These are phyloP conservation scores for Saccharum officinarum DNA, from an alignment of 176 grass and related monocot species.

Conservation along the genomic window DNA sequence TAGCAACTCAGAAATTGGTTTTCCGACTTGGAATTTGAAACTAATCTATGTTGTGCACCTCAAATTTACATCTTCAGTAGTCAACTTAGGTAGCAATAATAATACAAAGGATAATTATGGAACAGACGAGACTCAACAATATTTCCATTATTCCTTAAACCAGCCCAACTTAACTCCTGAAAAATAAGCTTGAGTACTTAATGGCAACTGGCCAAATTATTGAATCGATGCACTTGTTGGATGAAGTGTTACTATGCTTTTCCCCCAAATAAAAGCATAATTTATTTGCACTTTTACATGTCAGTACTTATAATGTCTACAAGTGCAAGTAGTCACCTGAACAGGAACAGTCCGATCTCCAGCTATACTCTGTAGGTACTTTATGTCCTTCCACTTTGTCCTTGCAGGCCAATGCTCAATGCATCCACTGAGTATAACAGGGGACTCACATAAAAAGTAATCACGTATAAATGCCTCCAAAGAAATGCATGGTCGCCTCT, in stretches of 20 bases:
- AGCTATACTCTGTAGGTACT: constrained; percentile 77
- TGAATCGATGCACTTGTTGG: neutral
- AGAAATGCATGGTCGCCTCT: constrained; percentile 70
- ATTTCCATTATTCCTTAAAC: constrained; percentile 5
- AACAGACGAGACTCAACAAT: neutral
- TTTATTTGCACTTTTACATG: neutral
- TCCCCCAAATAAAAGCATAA: constrained; percentile 2
- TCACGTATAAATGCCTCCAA: constrained; percentile 91
- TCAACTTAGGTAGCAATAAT: neutral
- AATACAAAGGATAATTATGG: neutral
- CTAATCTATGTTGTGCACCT: neutral
- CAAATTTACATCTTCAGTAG: neutral
- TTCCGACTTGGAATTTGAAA: constrained; percentile 4
- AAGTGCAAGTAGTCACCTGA: constrained; percentile 60
- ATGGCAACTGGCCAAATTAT: constrained; percentile 7
- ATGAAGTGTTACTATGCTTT: neutral
- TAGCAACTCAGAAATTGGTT: constrained; percentile 9
- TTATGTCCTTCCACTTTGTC: constrained; percentile 89
- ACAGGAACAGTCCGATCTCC: constrained; percentile 90
- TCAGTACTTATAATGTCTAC: neutral
- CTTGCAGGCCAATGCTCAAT: constrained; percentile 92
- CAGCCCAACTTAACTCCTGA: constrained; percentile 12
- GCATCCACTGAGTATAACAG: constrained; percentile 88
- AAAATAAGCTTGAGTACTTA: constrained; percentile 16
- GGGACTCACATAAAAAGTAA: constrained; percentile 84